Percentiles rank a stretch among this genome's conserved stretches.
These are phyloP conservation scores for Parastagonospora avenae DNA, from an alignment of 2,329 filamentous ascomycete genomes.

Conservation along the genomic window DNA sequence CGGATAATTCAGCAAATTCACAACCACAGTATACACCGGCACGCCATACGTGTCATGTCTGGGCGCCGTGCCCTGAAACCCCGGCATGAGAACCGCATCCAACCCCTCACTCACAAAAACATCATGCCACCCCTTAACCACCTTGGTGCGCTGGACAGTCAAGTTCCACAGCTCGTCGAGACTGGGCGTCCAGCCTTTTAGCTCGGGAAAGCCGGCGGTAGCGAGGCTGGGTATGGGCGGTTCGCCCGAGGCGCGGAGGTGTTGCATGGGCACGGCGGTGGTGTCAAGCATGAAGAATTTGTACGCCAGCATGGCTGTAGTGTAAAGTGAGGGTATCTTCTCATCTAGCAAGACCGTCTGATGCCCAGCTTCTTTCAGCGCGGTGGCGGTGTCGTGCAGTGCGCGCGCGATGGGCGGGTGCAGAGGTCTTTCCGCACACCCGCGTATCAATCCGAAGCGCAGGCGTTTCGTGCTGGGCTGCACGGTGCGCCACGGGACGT, in stretches of 20 bases:
- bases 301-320: conserved; percentile 44
- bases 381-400: conserved; percentile 48
- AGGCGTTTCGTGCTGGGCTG: conserved; percentile 33
- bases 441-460: conserved; percentile 56
- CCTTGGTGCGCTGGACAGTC: conserved; percentile 44
- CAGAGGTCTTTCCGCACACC: conserved; percentile 55
- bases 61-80: conserved; percentile 58
- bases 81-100: conserved; percentile 58
- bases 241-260: conserved; percentile 50
- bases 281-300: conserved; percentile 52
- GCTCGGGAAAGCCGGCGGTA: conserved; percentile 35
- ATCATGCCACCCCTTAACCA: conserved; percentile 50
- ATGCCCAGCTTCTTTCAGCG: conserved; percentile 53
- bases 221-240: conserved; percentile 51
- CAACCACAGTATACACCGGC: conserved; percentile 55
- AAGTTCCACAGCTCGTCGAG: conserved; percentile 52
- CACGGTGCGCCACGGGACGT: conserved; percentile 54
- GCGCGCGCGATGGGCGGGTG: conserved; percentile 58
- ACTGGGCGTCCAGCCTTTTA: conserved; percentile 36
- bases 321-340: conserved; percentile 35
- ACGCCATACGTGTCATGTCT: conserved; percentile 58
- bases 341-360: conserved; percentile 41
- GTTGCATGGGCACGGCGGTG: conserved; percentile 33
- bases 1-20: conserved; percentile 61
- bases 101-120: conserved; percentile 51